Base-by-base conservation (phyloP, 2,329 filamentous ascomycete genomes). In the Sphaerulina populicola region DNA sequence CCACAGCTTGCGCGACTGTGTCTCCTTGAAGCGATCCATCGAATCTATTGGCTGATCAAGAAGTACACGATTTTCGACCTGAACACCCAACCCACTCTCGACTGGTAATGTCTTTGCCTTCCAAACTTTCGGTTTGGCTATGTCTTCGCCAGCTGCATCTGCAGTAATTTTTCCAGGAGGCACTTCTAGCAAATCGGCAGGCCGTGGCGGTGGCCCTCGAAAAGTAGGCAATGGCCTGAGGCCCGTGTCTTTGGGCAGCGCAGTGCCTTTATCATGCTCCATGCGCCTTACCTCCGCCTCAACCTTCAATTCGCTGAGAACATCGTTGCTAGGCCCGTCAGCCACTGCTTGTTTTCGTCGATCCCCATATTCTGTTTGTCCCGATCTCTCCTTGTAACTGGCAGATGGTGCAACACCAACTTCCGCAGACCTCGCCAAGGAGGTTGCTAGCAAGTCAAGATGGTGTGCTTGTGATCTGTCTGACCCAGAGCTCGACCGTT, bases 71-170 rank as follows among this genome's bases (percentile, higher is more conserved):
- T 31, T 18, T 10, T 12, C 18, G n/a, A 53, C 15, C 8, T 37
- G 21, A 2, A 47, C 50, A 18, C 53, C 41, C 15, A 45, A 46
- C 10, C 53, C 53, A 15, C 53, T 52, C 18, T 45, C 43, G 15
- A 38, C 46, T 10, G 53, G 53, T 12, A 49, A 55, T 37, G 53
- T 55, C 38, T 55, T 55, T 11, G 53, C 53, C 18, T 50, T 54
- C 48, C 45, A 52, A 12, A 42, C 52, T 27, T 49, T 49, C 4
- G 44, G 33, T 14, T 42, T 18, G 7, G n/a, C 15, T n/a, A 15
- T 5, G 6, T 36, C 43, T 8, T 44, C 18, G 4, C 18, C 18
- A 18, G 18, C 31, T 44, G 27, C 15, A 31, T 35, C 43, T 23
- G 33, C 37, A 23, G 15, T 31, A n/a, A n/a, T 40, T 18, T 35